These are phyloP conservation scores for Aspergillus nanangensis DNA, from an alignment of 495 filamentous ascomycete genomes.

Conservation along the genomic window DNA sequence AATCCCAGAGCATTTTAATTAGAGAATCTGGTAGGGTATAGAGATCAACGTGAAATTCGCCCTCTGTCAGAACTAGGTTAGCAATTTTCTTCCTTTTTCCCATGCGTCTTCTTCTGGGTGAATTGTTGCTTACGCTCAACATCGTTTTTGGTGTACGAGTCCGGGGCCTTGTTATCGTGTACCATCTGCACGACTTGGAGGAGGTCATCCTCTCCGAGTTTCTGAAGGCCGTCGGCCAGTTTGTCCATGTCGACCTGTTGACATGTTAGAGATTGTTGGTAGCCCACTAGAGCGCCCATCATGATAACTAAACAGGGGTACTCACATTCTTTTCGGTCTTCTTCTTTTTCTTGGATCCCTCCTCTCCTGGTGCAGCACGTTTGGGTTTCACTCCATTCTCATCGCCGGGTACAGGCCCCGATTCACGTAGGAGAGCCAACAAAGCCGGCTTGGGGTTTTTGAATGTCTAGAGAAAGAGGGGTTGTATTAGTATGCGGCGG, in stretches of 20 bases:
- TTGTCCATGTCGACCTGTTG: conserved; percentile 83
- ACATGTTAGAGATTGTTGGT: conserved; percentile 7
- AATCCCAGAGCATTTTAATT: conserved; percentile 92
- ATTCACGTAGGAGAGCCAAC: conserved; percentile 66
- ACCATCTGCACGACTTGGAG: conserved; percentile 96
- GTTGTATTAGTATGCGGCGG: not conserved
- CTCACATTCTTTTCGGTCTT: conserved; percentile 62
- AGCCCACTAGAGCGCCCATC: not conserved
- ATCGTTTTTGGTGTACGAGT: conserved; percentile 96
- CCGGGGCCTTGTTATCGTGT: conserved; percentile 87
- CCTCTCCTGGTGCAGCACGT: conserved; percentile 45
- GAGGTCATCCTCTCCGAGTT: conserved; percentile 81
- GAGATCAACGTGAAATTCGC: conserved; percentile 97
- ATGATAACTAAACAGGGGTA: no score
- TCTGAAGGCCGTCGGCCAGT: conserved; percentile 87
- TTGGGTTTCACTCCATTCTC: conserved; percentile 57
- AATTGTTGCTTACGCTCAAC: conserved; percentile 67
- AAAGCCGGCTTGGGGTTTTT: conserved; percentile 87
- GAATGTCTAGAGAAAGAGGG: conserved; percentile 55
- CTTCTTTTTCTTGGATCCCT: conserved; percentile 72
- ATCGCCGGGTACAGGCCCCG: conserved; percentile 77
- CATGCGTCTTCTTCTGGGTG: not conserved
- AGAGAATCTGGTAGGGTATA: conserved; percentile 83
- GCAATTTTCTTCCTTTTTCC: conserved; percentile 1
- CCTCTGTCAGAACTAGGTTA: conserved; percentile 53